Conservation (phyloP, 306 rosid genomes). For the Chamaecrista fasciculata region DNA sequence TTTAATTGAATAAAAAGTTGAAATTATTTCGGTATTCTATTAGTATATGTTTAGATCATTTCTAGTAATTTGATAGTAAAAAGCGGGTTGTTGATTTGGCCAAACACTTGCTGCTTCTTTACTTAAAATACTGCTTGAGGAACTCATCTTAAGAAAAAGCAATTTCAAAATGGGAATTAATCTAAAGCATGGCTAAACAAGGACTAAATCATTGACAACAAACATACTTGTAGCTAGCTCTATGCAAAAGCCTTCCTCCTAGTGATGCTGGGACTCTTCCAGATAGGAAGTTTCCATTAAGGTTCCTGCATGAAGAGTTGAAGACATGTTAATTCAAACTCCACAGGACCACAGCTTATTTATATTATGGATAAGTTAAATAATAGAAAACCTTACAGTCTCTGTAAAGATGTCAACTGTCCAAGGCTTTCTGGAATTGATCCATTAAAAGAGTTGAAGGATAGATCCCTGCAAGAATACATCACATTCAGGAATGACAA, state of each 20-base stretch:
- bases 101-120: background rate
- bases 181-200: background rate
- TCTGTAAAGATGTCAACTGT: conserved; percentile 60
- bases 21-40: too few relatives aligned
- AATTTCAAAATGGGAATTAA: background rate
- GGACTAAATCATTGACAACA: conserved; percentile 30
- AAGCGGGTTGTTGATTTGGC: background rate
- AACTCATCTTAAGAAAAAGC: background rate
- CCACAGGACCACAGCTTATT: conserved; percentile 11
- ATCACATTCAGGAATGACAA: conserved; percentile 30
- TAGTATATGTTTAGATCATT: too few relatives aligned
- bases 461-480: conserved; percentile 72
- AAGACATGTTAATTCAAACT: conserved; percentile 27
- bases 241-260: conserved; percentile 88
- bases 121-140: background rate
- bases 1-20: too few relatives aligned
- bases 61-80: background rate
- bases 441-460: conserved; percentile 80
- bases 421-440: conserved; percentile 94
- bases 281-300: conserved; percentile 71
- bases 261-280: conserved; percentile 83
- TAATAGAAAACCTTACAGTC: conserved; percentile 56
- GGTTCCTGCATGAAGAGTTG: conserved; percentile 66
- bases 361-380: conserved; percentile 16
- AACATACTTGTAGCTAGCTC: conserved; percentile 97